phyloP scores from a whole-genome alignment of 805 yeast genomes.

The Schizosaccharomyces osmophilus region DNA sequence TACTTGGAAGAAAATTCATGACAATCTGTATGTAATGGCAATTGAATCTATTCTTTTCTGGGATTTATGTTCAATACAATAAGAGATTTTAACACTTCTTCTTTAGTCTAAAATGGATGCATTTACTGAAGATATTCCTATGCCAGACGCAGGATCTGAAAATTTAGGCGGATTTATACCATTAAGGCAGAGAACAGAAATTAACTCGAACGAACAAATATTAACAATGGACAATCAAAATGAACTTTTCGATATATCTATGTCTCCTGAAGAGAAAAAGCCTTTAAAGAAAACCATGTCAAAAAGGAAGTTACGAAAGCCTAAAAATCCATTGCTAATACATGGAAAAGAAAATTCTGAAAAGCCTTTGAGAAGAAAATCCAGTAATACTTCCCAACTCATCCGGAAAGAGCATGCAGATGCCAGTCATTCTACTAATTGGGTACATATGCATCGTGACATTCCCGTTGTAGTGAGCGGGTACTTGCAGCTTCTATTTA shows the following conservation, averaged over 20 bases:
- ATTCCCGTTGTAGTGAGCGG: constrained; percentile 32
- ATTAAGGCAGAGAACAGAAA: not conserved
- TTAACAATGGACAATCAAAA: not conserved
- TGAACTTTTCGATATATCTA: not conserved
- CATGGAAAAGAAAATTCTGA: no score
- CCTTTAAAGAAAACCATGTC: not conserved
- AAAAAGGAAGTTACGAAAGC: not conserved
- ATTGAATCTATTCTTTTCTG: no score
- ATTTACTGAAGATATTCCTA: not conserved
- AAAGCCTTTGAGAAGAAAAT: not conserved
- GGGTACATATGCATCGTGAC: constrained; percentile 6
- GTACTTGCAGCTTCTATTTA: constrained; percentile 40
- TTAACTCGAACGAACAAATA: not conserved
- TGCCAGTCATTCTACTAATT: not conserved
- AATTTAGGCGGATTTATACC: not conserved
- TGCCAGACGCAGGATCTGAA: not conserved
- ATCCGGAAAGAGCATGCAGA: not conserved
- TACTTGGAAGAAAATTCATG: no score
- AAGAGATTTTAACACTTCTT: no score
- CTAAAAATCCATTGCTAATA: not conserved
- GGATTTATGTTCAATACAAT: no score
- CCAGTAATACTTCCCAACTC: not conserved
- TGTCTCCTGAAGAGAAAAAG: not conserved
- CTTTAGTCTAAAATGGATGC: no score
- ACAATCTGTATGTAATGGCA: no score